Evolutionary conservation across 2,329 filamentous ascomycete genomes (phyloP).

Genomic region (Seiridium cupressi): DNA sequence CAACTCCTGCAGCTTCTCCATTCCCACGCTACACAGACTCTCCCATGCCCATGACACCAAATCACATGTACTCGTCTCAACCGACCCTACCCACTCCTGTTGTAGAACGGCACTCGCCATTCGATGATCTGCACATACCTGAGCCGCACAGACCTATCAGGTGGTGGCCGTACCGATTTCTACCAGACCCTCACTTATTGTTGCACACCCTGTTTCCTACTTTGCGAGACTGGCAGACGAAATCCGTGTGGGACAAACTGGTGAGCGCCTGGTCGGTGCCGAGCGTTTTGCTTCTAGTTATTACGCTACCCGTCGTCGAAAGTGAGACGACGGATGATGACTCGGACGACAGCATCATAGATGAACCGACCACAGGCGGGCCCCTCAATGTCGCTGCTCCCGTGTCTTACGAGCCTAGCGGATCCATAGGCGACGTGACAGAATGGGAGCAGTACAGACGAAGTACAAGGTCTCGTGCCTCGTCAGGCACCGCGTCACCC

Average conservation of each 20-base stretch:
- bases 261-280: constrained; percentile 82
- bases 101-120: constrained; percentile 41
- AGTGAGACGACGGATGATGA: constrained; percentile 55
- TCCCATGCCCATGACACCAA: constrained; percentile 42
- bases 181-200: constrained; percentile 72
- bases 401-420: constrained; percentile 31
- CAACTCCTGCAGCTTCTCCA: constrained; percentile 52
- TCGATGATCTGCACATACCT: constrained; percentile 40
- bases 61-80: constrained; percentile 46
- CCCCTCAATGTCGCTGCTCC: constrained; percentile 31
- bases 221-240: constrained; percentile 75
- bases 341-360: constrained; percentile 33
- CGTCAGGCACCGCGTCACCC: constrained; percentile 12
- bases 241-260: constrained; percentile 80
- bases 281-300: constrained; percentile 83
- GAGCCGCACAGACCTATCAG: constrained; percentile 47
- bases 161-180: constrained; percentile 79
- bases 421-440: constrained; percentile 39
- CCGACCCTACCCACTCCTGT: constrained; percentile 53
- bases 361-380: constrained; percentile 24
- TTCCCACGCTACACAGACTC: constrained; percentile 70
- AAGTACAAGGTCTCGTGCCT: constrained; percentile 35
- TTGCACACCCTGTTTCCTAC: constrained; percentile 82
- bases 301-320: constrained; percentile 90
- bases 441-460: constrained; percentile 61